Percentiles rank a stretch among this genome's conserved stretches.
Evolutionary conservation across 2,329 filamentous ascomycete species (phyloP).

Genomic region (Scytalidium lignicola): DNA sequence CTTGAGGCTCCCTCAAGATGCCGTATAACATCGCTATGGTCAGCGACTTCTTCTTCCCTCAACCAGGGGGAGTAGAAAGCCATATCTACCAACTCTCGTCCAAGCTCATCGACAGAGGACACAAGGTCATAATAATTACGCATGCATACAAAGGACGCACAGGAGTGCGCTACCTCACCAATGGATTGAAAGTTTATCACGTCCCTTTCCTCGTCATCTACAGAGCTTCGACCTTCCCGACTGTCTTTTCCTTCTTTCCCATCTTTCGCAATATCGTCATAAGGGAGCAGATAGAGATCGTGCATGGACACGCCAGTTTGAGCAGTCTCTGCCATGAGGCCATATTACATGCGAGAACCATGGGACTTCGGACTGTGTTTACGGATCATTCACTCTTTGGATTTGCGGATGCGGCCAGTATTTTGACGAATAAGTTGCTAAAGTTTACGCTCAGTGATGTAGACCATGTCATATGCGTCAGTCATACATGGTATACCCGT

Average conservation of each 20-base stretch:
- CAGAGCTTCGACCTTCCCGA: conserved; percentile 87
- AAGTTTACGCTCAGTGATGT: conserved; percentile 97
- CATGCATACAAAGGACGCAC: conserved; percentile 90
- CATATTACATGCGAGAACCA: conserved; percentile 89
- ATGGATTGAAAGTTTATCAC: conserved; percentile 97
- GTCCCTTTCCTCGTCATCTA: conserved; percentile 96
- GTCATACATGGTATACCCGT: conserved; percentile 77
- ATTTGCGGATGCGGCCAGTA: conserved; percentile 93
- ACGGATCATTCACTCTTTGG: conserved; percentile 97
- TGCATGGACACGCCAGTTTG: conserved; percentile 93
- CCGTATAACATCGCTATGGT: conserved; percentile 79
- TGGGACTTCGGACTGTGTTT: conserved; percentile 93
- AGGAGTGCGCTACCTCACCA: conserved; percentile 91
- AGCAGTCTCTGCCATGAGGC: conserved; percentile 93
- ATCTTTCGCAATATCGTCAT: conserved; percentile 96
- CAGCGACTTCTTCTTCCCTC: conserved; percentile 98
- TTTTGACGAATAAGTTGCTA: conserved; percentile 92
- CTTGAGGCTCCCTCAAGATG: conserved; percentile 16
- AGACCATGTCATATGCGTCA: conserved; percentile 97
- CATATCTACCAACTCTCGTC: conserved; percentile 97
- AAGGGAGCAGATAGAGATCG: conserved; percentile 90
- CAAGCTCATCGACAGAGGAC: conserved; percentile 93
- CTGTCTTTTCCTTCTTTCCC: conserved; percentile 97
- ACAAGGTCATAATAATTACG: conserved; percentile 97
- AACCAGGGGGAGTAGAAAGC: conserved; percentile 92